Evolutionary conservation across 306 rosid genomes (phyloP).

Genomic region (Dalbergia cultrata): DNA sequence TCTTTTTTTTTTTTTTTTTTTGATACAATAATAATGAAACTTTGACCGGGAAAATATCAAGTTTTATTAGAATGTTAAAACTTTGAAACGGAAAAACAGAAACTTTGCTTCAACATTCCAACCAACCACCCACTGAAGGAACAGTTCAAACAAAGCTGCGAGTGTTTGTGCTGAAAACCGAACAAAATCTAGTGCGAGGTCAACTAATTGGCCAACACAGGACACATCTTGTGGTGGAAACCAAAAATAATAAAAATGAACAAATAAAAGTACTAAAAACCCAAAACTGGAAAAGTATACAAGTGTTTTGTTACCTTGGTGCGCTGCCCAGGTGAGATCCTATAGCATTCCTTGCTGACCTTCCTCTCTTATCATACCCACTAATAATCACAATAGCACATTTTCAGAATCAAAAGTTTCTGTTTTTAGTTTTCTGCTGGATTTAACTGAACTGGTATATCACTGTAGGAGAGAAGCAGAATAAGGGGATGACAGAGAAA

Average conservation of each 20-base stretch:
- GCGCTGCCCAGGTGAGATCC: constrained; percentile 6
- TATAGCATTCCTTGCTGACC: constrained; percentile 7
- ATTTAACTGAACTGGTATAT: background rate
- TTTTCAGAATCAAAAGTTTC: constrained; percentile 8
- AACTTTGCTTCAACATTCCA: constrained; percentile 21
- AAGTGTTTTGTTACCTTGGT: constrained; percentile 13
- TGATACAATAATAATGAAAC: background rate
- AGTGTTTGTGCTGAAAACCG: background rate
- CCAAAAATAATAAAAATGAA: background rate
- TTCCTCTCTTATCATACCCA: constrained; percentile 7
- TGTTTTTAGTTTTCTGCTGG: background rate
- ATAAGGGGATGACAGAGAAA: background rate
- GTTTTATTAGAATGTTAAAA: background rate
- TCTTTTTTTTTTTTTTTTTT: background rate
- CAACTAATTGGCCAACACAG: constrained; percentile 1
- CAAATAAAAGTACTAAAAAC: constrained; percentile 1
- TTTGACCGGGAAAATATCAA: background rate
- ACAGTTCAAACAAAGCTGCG: constrained; percentile 10
- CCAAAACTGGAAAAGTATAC: constrained; percentile 1
- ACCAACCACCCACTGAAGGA: background rate
- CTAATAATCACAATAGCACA: background rate
- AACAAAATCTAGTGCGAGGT: background rate
- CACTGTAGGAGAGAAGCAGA: background rate
- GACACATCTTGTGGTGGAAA: constrained; percentile 11
- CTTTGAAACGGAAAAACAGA: constrained; percentile 3